Evolutionary conservation across 306 rosid species (phyloP), one percentile per base, ranked within the genome.

Genomic region (Fragaria ananassa): DNA sequence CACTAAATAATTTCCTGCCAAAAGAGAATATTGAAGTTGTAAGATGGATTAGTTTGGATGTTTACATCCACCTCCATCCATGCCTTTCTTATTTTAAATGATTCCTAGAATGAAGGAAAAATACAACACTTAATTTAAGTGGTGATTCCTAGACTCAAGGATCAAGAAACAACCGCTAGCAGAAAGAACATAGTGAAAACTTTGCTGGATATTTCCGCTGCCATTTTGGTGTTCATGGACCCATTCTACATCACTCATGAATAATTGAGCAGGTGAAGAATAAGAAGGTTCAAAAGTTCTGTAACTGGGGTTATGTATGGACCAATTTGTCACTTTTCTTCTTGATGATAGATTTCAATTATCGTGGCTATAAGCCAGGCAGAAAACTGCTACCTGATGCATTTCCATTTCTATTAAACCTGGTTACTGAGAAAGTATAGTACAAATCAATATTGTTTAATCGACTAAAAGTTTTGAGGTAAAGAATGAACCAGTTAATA

Each of bases 381-480:
- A 56, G 13, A n/a, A 21, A 56, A 56, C 62, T 56, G 62, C 60
- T 56, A 56, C 60, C 25, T 9, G 25, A 56, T 21, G 62, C 23
- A 21, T 51, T n/a, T 19, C 12, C 60, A 54, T n/a, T 54, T 56
- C 29, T 21, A 56, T 56, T 44, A 62, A 15, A 31, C 42, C 44
- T 29, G 44, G 39, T 31, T 62, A 42, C 46, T 34, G n/a, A 62
- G 17, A 29, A 29, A 62, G 21, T 0, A 34, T 3, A 62, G 21
- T 31, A 62, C 19, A 62, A 31, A 25, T 25, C 31, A 10, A 60
- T 60, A 37, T 12, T 31, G 35, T 29, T 72, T 56, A 8, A 42
- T 42, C 12, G 53, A 72, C 76, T 13, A 37, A 73, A 14, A 41
- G 46, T n/a, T 74, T 58, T 51, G 61, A 71, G 34, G 39, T 46